Conservation (phyloP, 2,329 filamentous ascomycete species). For the Chrysoporthe cubensis region DNA sequence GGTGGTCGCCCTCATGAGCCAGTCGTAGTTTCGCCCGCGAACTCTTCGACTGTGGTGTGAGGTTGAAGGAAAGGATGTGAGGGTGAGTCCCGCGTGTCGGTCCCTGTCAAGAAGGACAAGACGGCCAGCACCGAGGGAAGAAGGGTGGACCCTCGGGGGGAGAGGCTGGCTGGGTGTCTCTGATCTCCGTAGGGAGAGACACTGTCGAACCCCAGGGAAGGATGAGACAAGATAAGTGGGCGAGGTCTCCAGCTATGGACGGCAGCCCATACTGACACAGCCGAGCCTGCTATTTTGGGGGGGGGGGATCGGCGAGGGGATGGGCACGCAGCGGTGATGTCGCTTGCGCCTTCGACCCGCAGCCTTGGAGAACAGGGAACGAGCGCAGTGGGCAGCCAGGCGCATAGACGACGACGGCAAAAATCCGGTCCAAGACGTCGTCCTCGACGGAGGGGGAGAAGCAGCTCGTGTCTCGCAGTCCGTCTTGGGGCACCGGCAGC, state of each 20-base stretch:
- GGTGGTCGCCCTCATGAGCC: conserved; percentile 35
- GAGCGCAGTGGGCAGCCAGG: neutral
- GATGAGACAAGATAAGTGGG: conserved; percentile 20
- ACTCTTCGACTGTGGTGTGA: conserved; percentile 35
- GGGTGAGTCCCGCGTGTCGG: neutral
- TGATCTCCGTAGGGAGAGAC: conserved; percentile 18
- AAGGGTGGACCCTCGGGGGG: neutral
- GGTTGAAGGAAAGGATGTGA: conserved; percentile 21
- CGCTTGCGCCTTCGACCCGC: neutral
- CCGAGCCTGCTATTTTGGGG: conserved; percentile 20
- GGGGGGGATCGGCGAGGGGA: conserved; percentile 3
- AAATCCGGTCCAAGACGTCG: neutral
- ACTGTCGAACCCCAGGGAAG: conserved; percentile 9
- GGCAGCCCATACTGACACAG: conserved; percentile 23
- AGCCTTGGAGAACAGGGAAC: neutral
- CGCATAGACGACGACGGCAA: neutral
- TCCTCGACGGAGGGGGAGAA: neutral
- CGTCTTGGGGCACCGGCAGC: neutral
- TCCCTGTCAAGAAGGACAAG: neutral
- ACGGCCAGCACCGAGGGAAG: neutral
- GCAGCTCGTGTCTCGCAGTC: neutral
- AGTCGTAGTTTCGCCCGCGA: conserved; percentile 42
- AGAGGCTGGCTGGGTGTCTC: conserved; percentile 8
- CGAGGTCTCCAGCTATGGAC: conserved; percentile 26
- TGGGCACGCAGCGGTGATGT: conserved; percentile 1